phyloP scores from a whole-genome alignment of 2,329 filamentous ascomycete species.

The Diaporthe amygdali region DNA sequence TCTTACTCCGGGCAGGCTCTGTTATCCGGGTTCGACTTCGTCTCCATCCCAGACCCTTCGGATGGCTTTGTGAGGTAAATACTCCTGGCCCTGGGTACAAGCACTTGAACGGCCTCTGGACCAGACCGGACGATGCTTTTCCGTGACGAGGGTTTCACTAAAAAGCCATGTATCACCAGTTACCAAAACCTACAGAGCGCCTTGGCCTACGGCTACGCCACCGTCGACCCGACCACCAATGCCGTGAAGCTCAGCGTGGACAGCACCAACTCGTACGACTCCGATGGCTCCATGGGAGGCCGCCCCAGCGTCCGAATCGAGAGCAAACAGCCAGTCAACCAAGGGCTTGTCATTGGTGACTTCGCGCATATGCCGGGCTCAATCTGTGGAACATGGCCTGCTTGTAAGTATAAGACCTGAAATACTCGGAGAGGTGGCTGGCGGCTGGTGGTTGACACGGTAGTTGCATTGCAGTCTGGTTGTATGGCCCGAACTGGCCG shows the following conservation, averaged over 20 bases:
- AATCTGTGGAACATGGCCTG: constrained; percentile 54
- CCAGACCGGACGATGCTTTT: constrained; percentile 20
- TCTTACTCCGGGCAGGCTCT: constrained; percentile 50
- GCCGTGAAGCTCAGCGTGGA: constrained; percentile 54
- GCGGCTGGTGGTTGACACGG: not conserved
- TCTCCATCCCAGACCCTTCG: constrained; percentile 62
- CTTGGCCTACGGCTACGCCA: constrained; percentile 44
- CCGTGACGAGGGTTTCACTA: not conserved
- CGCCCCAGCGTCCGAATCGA: constrained; percentile 51
- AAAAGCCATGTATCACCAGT: constrained; percentile 31
- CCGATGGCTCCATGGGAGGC: constrained; percentile 44
- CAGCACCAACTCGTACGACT: constrained; percentile 41
- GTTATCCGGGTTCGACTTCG: constrained; percentile 55
- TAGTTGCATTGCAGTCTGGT: constrained; percentile 44
- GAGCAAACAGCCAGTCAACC: constrained; percentile 49
- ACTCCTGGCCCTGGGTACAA: constrained; percentile 27
- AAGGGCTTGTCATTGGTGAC: constrained; percentile 52
- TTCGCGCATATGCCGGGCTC: constrained; percentile 56
- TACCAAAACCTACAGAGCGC: constrained; percentile 51
- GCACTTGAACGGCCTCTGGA: no score
- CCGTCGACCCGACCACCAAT: constrained; percentile 44
- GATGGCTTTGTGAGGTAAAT: constrained; percentile 71
- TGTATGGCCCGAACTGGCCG: constrained; percentile 65
- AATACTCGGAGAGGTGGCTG: not conserved
- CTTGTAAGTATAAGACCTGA: constrained; percentile 9